A percentile compares a stretch with the other conserved stretches of the same genome.
phyloP scores from a whole-genome alignment of 306 rosid genomes.

The Begonia masoniana region DNA sequence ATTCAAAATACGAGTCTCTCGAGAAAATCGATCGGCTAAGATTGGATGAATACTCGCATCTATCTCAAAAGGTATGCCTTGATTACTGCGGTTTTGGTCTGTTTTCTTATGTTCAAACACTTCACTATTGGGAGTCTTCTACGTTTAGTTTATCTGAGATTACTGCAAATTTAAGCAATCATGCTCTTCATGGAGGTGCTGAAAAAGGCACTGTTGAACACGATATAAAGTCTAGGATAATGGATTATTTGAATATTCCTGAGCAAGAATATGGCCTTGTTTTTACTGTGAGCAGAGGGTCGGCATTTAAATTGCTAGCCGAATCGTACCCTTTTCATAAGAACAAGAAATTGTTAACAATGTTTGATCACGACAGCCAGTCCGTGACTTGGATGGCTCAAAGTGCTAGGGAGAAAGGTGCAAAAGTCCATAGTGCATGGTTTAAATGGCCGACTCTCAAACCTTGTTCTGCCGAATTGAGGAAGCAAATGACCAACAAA shows the following conservation, averaged over 20 bases:
- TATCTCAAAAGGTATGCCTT: conserved; percentile 72
- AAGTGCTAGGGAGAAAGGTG: conserved; percentile 84
- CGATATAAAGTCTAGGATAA: conserved; percentile 74
- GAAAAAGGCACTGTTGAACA: conserved; percentile 92
- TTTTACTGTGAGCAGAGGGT: conserved; percentile 94
- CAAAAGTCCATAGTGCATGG: conserved; percentile 85
- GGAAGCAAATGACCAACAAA: conserved; percentile 71
- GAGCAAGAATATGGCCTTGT: conserved; percentile 96
- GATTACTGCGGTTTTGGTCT: conserved; percentile 96
- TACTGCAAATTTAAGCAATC: conserved; percentile 89
- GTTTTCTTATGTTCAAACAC: conserved; percentile 80
- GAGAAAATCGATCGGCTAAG: conserved; percentile 69
- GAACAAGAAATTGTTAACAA: conserved; percentile 75
- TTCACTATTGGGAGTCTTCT: conserved; percentile 91
- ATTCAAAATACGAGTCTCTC: conserved; percentile 48
- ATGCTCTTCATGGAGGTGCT: conserved; percentile 88
- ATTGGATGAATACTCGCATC: conserved; percentile 56
- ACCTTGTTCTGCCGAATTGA: conserved; percentile 83
- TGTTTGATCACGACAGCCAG: conserved; percentile 96
- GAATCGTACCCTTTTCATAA: conserved; percentile 90
- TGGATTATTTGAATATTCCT: conserved; percentile 90
- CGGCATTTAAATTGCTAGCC: conserved; percentile 77
- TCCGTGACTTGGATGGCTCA: conserved; percentile 97
- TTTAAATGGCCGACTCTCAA: conserved; percentile 97
- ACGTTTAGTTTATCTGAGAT: conserved; percentile 96